Percentiles rank a stretch among this genome's conserved stretches.
Evolutionary conservation across 1,284 basidiomycete genomes (phyloP).

Genomic region (Puccinia coronata): DNA sequence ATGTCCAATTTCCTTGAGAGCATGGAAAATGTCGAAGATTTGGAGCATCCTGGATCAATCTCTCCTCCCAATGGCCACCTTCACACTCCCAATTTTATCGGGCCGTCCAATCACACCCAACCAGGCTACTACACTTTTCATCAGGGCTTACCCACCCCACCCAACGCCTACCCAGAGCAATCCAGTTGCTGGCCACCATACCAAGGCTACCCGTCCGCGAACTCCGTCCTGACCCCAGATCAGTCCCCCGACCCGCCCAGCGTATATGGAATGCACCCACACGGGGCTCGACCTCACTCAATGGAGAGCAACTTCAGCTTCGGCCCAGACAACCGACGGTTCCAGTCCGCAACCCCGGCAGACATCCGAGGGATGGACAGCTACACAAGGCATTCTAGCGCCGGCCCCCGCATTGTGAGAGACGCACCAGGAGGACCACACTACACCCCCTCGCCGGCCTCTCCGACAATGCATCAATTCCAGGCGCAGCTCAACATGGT

Average conservation of each 20-base stretch:
- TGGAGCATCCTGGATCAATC: slow-evolving; percentile 35
- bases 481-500: slow-evolving; percentile 47
- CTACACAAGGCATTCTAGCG: slow-evolving; percentile 37
- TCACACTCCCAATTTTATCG: slow-evolving; percentile 11
- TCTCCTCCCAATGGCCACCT: slow-evolving; percentile 39
- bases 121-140: slow-evolving; percentile 42
- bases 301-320: slow-evolving; percentile 40
- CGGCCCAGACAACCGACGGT: slow-evolving; percentile 26
- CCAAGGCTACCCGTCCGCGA: slow-evolving; percentile 20
- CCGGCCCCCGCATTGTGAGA: slow-evolving; percentile 8
- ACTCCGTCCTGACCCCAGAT: slow-evolving; percentile 43
- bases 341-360: slow-evolving; percentile 34
- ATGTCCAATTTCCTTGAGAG: slow-evolving; percentile 35
- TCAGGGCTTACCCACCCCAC: slow-evolving; percentile 44
- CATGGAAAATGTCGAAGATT: slow-evolving; percentile 46
- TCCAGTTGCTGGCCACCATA: slow-evolving; percentile 42
- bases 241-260: slow-evolving; percentile 45
- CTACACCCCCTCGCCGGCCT: slow-evolving; percentile 26
- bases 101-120: slow-evolving; percentile 18
- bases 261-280: slow-evolving; percentile 17
- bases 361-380: slow-evolving; percentile 37
- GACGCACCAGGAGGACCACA: slow-evolving; percentile 19
- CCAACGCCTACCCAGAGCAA: slow-evolving; percentile 45
- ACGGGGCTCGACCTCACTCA: slow-evolving; percentile 40
- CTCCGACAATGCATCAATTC: slow-evolving; percentile 21